Evolutionary conservation across 2,329 filamentous ascomycete species (phyloP).

Genomic region (Nemania serpens): DNA sequence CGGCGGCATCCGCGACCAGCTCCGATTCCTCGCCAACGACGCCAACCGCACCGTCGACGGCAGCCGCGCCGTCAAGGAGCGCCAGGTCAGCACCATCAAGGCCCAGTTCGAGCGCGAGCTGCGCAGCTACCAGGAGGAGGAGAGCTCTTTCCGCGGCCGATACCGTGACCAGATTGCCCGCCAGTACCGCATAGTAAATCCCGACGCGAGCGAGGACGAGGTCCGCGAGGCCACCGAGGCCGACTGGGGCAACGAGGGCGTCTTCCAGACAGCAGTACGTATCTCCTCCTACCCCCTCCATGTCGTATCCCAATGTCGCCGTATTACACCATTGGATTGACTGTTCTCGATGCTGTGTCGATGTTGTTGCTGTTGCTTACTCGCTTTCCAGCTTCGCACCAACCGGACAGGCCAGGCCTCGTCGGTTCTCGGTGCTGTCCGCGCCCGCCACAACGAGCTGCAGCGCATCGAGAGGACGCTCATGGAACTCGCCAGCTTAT

Average conservation of each 20-base stretch:
- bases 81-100: conserved; percentile 72
- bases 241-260: conserved; percentile 77
- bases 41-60: conserved; percentile 65
- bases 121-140: conserved; percentile 71
- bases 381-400: conserved; percentile 63
- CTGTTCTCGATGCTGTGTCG: too few relatives aligned
- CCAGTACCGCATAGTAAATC: conserved; percentile 82
- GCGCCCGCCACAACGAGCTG: conserved; percentile 82
- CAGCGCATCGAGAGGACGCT: conserved; percentile 79
- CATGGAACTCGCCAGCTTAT: conserved; percentile 69
- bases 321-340: not conserved
- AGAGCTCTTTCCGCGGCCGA: conserved; percentile 70
- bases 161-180: conserved; percentile 79
- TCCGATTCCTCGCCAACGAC: conserved; percentile 76
- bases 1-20: conserved; percentile 76
- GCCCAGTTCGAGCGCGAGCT: conserved; percentile 73
- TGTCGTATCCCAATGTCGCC: not conserved
- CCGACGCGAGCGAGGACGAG: conserved; percentile 75
- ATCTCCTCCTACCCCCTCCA: not conserved
- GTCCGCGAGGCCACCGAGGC: conserved; percentile 69
- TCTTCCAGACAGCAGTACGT: conserved; percentile 77
- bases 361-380: conserved; percentile 20
- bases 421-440: conserved; percentile 76
- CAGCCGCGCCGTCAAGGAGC: conserved; percentile 68
- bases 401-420: conserved; percentile 76